Evolutionary conservation across 2,329 filamentous ascomycete genomes (phyloP).

Genomic region (Penicillium sp.): DNA sequence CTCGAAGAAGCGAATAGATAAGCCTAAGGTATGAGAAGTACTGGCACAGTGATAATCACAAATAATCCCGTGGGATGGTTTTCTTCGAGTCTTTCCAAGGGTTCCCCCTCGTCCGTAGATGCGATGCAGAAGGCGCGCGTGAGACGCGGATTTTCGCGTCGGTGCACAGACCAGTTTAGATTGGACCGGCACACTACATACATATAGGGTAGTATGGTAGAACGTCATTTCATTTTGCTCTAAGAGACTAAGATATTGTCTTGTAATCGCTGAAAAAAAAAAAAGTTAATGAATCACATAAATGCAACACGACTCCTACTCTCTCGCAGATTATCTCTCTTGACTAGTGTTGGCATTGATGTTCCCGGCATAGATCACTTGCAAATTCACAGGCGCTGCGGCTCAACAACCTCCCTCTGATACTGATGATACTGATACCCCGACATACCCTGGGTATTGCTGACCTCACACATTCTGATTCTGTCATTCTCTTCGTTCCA

Average conservation of each 20-base stretch:
- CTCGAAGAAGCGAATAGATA: background rate
- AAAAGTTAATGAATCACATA: no score
- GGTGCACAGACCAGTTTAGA: slow-evolving; percentile 39
- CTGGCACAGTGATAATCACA: background rate
- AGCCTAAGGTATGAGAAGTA: background rate
- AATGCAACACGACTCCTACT: no score
- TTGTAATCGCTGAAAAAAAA: no score
- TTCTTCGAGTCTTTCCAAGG: background rate
- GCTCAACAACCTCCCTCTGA: no score
- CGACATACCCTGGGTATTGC: background rate
- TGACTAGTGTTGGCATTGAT: no score
- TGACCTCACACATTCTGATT: background rate
- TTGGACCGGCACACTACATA: no score
- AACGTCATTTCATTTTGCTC: background rate
- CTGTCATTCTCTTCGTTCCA: background rate
- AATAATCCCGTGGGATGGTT: no score
- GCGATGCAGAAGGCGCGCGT: slow-evolving; percentile 7
- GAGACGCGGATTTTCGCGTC: slow-evolving; percentile 40
- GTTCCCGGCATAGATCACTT: background rate
- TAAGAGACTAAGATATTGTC: no score
- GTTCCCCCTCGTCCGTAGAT: no score
- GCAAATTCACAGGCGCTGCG: background rate
- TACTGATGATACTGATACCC: no score
- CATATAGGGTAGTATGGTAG: no score
- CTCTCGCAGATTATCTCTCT: no score